phyloP scores from a whole-genome alignment of 2,329 filamentous ascomycete genomes.

The Alternaria hordeiaustralica region DNA sequence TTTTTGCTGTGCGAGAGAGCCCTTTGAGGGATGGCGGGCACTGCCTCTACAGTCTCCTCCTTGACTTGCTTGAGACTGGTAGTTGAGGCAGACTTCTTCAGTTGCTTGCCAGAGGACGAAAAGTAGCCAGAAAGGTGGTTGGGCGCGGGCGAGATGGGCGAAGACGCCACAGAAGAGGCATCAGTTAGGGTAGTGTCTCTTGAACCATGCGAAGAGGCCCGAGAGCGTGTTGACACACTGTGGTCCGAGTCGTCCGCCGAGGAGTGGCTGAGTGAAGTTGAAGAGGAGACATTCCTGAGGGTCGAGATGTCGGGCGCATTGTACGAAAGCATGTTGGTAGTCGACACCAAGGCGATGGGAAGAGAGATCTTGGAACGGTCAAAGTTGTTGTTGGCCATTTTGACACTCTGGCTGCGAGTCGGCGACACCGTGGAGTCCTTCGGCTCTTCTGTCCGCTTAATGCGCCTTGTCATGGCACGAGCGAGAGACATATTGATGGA shows the following conservation, averaged over 20 bases:
- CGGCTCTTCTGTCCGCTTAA: constrained; percentile 59
- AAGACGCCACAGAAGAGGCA: constrained; percentile 59
- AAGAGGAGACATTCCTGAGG: constrained; percentile 48
- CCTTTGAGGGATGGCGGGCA: constrained; percentile 76
- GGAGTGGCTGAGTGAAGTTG: constrained; percentile 63
- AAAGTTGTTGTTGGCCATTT: constrained; percentile 51
- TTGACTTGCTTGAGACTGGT: constrained; percentile 37
- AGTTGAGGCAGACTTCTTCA: constrained; percentile 51
- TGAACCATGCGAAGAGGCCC: constrained; percentile 56
- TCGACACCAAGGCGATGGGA: constrained; percentile 86
- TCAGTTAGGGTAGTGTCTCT: constrained; percentile 72
- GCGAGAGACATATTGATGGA: constrained; percentile 63
- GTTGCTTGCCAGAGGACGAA: constrained; percentile 57
- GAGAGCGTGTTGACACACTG: constrained; percentile 56
- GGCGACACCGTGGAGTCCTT: constrained; percentile 37
- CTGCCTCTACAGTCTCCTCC: constrained; percentile 46
- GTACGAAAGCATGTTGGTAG: constrained; percentile 95
- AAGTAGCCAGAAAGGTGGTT: constrained; percentile 66
- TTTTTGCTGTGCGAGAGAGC: constrained; percentile 90
- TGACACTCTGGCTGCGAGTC: constrained; percentile 55
- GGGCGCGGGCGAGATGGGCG: constrained; percentile 58
- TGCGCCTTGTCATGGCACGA: constrained; percentile 74
- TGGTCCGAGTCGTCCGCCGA: constrained; percentile 75
- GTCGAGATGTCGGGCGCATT: constrained; percentile 82
- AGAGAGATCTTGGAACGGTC: constrained; percentile 80